phyloP scores from a whole-genome alignment of 768 basidiomycete species.

The Austroboletus eburneus region DNA sequence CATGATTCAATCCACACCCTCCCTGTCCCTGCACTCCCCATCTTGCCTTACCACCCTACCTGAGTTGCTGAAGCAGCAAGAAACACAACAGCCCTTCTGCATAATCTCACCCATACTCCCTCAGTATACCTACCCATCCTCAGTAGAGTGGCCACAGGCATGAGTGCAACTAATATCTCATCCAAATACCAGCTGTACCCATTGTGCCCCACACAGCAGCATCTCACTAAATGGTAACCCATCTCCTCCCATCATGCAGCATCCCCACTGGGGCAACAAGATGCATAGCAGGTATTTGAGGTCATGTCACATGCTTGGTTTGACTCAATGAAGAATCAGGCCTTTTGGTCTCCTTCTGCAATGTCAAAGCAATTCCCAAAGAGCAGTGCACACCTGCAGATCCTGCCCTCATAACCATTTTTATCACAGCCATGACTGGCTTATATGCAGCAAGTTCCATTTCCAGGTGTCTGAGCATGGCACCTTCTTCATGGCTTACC shows the following conservation, averaged over 20 bases:
- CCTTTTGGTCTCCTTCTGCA: neutral
- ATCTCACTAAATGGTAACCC: neutral
- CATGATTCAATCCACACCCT: neutral
- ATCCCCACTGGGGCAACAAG: neutral
- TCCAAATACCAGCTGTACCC: neutral
- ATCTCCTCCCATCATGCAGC: neutral
- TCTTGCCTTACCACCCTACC: too few species aligned
- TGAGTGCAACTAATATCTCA: too few species aligned
- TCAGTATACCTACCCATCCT: too few species aligned
- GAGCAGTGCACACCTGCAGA: neutral
- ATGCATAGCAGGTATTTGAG: neutral
- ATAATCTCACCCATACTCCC: too few species aligned
- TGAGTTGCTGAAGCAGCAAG: neutral
- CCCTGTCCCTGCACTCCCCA: too few species aligned
- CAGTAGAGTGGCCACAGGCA: too few species aligned
- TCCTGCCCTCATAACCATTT: conserved; percentile 8
- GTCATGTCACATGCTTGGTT: neutral
- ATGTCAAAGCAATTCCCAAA: conserved; percentile 3
- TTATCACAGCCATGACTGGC: conserved; percentile 1
- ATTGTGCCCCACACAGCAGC: neutral
- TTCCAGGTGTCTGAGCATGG: conserved; percentile 19
- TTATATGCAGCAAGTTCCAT: conserved; percentile 8
- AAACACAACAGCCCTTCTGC: too few species aligned
- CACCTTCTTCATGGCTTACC: too few species aligned
- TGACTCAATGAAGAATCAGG: neutral